Conservation (phyloP, 2,329 filamentous ascomycete species). For the Sclerotiophoma versabilis region DNA sequence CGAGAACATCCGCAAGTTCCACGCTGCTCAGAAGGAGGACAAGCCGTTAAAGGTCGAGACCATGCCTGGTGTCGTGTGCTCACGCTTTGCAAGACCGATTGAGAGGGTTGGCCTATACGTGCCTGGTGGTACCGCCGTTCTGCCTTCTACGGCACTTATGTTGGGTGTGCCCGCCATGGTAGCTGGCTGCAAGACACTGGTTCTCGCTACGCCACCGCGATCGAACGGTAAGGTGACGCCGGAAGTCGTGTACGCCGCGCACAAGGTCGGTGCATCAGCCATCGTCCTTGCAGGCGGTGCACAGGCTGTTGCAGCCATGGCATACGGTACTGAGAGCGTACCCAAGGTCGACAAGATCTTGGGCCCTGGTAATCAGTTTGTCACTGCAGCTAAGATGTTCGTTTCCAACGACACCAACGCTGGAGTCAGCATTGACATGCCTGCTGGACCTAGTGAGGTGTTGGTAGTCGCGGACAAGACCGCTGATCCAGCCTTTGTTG, state of each 20-base stretch:
- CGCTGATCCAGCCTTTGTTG: constrained; percentile 92
- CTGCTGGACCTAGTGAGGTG: constrained; percentile 93
- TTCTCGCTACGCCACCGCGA: constrained; percentile 89
- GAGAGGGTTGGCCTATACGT: constrained; percentile 97
- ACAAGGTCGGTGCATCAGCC: constrained; percentile 94
- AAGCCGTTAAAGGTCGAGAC: constrained; percentile 88
- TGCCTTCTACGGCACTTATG: constrained; percentile 97
- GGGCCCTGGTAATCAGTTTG: constrained; percentile 96
- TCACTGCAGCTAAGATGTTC: constrained; percentile 98
- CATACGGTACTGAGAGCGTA: constrained; percentile 93
- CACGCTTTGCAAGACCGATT: constrained; percentile 89
- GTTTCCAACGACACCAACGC: constrained; percentile 97
- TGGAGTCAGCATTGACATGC: constrained; percentile 97
- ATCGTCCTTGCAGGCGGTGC: constrained; percentile 96
- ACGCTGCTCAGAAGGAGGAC: constrained; percentile 86
- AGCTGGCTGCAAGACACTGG: constrained; percentile 92
- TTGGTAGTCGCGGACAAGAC: constrained; percentile 91
- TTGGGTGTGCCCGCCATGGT: constrained; percentile 97
- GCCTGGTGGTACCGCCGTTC: constrained; percentile 93
- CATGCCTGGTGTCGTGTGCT: constrained; percentile 96
- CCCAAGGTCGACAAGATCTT: constrained; percentile 99
- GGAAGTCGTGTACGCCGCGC: constrained; percentile 95
- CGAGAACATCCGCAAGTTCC: constrained; percentile 94
- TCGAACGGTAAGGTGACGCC: constrained; percentile 90
- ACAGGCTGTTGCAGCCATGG: constrained; percentile 94